Conservation (phyloP, 768 basidiomycete species). For the Russula earlei region DNA sequence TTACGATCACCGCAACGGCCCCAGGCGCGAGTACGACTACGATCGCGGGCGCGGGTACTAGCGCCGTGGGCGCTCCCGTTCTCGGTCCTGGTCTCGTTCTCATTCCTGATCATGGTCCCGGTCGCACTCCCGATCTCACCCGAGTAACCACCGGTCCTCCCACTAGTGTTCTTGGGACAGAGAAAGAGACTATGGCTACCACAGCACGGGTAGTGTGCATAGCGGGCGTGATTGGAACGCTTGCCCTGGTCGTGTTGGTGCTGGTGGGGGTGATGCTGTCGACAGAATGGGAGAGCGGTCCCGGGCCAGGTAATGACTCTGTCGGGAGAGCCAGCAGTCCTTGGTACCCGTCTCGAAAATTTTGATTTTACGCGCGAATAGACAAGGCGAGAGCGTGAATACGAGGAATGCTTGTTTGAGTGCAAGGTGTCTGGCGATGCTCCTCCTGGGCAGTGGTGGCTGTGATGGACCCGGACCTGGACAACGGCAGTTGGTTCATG, state of each 20-base stretch:
- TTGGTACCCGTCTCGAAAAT: not conserved
- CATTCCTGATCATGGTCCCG: not conserved
- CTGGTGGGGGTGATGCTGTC: too few relatives aligned
- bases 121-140: not conserved
- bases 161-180: not conserved
- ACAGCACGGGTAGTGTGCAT: not conserved
- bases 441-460: too few relatives aligned
- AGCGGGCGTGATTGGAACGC: not conserved
- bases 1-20: not conserved
- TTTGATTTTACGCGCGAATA: constrained; percentile 3
- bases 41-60: not conserved
- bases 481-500: too few relatives aligned
- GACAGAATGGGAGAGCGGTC: too few relatives aligned
- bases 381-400: not conserved
- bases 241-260: not conserved
- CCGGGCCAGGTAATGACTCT: not conserved
- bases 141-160: not conserved
- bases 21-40: not conserved
- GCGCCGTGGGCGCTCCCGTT: not conserved
- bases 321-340: not conserved
- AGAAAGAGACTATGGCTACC: not conserved
- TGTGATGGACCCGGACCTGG: too few relatives aligned
- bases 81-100: not conserved
- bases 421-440: not conserved
- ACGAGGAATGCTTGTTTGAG: not conserved